Evolutionary conservation across 257 asterid genomes (phyloP).

Genomic region (Anisodus tanguticus): DNA sequence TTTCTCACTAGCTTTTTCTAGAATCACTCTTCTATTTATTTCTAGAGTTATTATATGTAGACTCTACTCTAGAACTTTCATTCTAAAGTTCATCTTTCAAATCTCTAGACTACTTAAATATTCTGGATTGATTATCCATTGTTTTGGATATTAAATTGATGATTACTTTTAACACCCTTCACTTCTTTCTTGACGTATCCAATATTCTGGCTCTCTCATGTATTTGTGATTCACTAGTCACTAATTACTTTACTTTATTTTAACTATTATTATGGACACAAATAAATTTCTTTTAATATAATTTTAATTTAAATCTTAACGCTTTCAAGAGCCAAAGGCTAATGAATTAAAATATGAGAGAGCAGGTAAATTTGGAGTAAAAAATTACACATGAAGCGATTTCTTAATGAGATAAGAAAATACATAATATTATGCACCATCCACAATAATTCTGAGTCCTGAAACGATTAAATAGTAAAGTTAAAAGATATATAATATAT

Average conservation of each 20-base stretch:
- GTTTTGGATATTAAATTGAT: too few relatives aligned
- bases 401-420: background rate
- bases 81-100: too few relatives aligned
- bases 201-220: background rate
- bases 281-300: background rate
- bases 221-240: background rate
- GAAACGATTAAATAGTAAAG: background rate
- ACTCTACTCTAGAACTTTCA: too few relatives aligned
- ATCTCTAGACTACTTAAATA: too few relatives aligned
- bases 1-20: too few relatives aligned
- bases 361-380: background rate
- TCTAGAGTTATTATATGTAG: too few relatives aligned
- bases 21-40: too few relatives aligned
- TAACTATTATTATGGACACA: background rate
- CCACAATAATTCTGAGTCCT: too few relatives aligned
- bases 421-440: background rate
- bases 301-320: background rate
- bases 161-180: too few relatives aligned
- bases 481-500: background rate
- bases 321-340: background rate
- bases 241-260: too few relatives aligned
- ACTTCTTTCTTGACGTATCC: too few relatives aligned
- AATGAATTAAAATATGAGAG: background rate
- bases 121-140: too few relatives aligned
- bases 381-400: background rate